Evolutionary conservation across 2,329 filamentous ascomycete genomes (phyloP).

Genomic region (Pestalotiopsis fici): DNA sequence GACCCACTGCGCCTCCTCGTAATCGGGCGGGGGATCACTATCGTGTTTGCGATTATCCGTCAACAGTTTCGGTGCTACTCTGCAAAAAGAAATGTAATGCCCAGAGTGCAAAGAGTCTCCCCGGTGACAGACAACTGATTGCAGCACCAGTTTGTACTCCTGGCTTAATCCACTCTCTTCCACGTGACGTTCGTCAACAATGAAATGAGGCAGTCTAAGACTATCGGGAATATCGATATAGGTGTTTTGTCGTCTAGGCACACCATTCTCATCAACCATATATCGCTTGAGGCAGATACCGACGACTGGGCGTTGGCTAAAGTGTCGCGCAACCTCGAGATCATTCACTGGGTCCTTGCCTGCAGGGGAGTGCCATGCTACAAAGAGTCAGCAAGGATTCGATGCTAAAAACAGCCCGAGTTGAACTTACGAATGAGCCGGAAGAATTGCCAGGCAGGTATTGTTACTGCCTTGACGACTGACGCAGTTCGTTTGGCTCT

Average conservation of each 20-base stretch:
- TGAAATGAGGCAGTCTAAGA: conserved; percentile 86
- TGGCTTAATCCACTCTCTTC: conserved; percentile 69
- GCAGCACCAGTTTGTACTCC: conserved; percentile 92
- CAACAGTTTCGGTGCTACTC: conserved; percentile 67
- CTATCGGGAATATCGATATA: conserved; percentile 85
- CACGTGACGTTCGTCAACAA: conserved; percentile 73
- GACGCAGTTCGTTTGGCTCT: conserved; percentile 48
- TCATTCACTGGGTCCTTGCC: conserved; percentile 61
- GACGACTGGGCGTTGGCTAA: conserved; percentile 81
- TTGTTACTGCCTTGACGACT: conserved; percentile 79
- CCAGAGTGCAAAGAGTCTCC: conserved; percentile 84
- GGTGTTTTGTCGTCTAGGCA: conserved; percentile 73
- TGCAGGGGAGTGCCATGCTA: conserved; percentile 79
- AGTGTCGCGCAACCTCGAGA: conserved; percentile 84
- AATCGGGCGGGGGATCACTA: conserved; percentile 62
- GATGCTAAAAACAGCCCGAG: conserved; percentile 5
- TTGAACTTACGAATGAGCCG: conserved; percentile 78
- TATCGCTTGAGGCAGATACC: conserved; percentile 95
- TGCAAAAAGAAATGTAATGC: conserved; percentile 86
- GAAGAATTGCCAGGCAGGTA: conserved; percentile 98
- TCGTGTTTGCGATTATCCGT: conserved; percentile 59
- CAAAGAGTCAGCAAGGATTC: conserved; percentile 31
- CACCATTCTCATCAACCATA: conserved; percentile 69
- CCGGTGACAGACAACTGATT: conserved; percentile 90
- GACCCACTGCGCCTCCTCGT: conserved; percentile 79